Evolutionary conservation across 768 basidiomycete species (phyloP), one percentile per base, ranked within the genome.

Genomic region (Coprinopsis sp.): DNA sequence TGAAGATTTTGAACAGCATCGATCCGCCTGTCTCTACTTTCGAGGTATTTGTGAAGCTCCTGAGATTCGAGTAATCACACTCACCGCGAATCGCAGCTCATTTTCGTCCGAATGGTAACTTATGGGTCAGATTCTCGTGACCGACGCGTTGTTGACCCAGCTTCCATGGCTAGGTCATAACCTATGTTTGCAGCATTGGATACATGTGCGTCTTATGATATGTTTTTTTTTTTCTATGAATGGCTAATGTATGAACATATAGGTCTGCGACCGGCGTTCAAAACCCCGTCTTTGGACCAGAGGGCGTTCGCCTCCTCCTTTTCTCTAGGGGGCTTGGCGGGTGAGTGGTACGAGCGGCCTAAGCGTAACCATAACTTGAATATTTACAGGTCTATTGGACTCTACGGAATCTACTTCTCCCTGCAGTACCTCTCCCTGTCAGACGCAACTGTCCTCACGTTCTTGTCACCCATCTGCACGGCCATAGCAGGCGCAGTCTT

Each of bases 391-490:
- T 94, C 89, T 59, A 75, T 88, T 44, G 84, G 82, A 3, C 63
- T 90, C 6, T 79, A 78, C 46, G 79, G 81, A 14, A 67, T 78
- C n/a, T 87, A 85, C 60, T 84, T 78, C 55, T 79, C 86, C 1
- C 65, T 91, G 10, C 73, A 81, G 60, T 87, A 84, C 61, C 73
- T 92, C 3, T 84, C 86, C 0, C 69, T 93, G 0, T 84, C 85
- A 1, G 91, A 93, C 58, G 79, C 87, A 0, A 83, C 81, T 0
- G 84, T 87, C 6, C 66, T 95, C 36, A 80, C 81, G 0, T 93
- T 91, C 66, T 67, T 93, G 4, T 62, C 75, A 0, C 91, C 91
- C 0, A 74, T 84, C 41, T 71, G 72, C 30, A 84, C 81, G 0
- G 80, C 78, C 0, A 59, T 87, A 7, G 67, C 79, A 6, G 89